phyloP scores from a whole-genome alignment of 2,329 filamentous ascomycete species.

The Phaeosphaeria sp. region DNA sequence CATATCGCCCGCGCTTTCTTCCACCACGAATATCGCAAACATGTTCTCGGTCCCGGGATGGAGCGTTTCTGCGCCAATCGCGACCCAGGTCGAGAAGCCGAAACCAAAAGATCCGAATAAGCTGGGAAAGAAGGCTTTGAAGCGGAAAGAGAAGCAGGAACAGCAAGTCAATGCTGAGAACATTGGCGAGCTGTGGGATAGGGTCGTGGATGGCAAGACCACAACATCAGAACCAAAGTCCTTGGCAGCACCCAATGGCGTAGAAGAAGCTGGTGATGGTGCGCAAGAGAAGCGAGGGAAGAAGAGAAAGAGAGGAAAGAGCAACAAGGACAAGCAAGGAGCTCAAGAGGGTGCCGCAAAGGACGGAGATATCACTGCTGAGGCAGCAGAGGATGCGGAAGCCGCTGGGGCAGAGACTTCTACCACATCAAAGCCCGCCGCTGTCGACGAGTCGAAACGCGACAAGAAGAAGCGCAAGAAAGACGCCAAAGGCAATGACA shows the following conservation, averaged over 20 bases:
- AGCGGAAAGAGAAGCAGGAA: conserved; percentile 67
- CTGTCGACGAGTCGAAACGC: conserved; percentile 30
- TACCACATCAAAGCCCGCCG: conserved; percentile 12
- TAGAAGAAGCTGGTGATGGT: conserved; percentile 32
- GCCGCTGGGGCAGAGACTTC: conserved; percentile 31
- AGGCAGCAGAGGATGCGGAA: conserved; percentile 17
- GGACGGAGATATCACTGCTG: not conserved
- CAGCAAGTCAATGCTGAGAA: conserved; percentile 78
- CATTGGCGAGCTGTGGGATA: conserved; percentile 49
- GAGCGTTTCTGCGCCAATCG: conserved; percentile 79
- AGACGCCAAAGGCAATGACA: conserved; percentile 40
- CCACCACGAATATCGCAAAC: not conserved
- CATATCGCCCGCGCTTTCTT: not conserved
- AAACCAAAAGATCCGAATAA: conserved; percentile 45
- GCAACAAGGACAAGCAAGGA: conserved; percentile 31
- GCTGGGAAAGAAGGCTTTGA: conserved; percentile 63
- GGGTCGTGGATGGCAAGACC: conserved; percentile 59
- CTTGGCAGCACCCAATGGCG: conserved; percentile 62
- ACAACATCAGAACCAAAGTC: conserved; percentile 54
- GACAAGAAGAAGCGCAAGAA: conserved; percentile 47
- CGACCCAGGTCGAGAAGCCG: conserved; percentile 66
- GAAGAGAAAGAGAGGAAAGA: conserved; percentile 41
- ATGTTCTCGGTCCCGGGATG: conserved; percentile 97
- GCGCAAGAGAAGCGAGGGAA: conserved; percentile 47
- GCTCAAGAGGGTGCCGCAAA: conserved; percentile 24